phyloP scores from a whole-genome alignment of 345 rosid genomes.

The Barbarea vulgaris region DNA sequence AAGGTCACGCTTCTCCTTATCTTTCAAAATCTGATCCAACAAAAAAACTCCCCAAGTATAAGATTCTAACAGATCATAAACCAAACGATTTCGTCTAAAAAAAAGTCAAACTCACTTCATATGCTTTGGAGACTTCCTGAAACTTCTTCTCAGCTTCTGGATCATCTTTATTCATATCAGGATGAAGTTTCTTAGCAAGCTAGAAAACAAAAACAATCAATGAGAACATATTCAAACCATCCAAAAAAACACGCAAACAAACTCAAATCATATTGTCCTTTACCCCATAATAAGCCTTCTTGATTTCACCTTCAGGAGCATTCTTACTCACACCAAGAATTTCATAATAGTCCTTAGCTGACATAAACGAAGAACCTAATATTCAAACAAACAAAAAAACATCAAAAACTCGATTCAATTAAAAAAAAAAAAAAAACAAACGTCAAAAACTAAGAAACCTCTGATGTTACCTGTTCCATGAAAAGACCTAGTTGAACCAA shows the following conservation, averaged over 20 bases:
- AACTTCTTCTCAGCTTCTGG: slow-evolving; percentile 98
- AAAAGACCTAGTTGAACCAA: slow-evolving; percentile 61
- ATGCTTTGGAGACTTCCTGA: slow-evolving; percentile 94
- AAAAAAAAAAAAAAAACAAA: background rate
- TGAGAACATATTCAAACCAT: background rate
- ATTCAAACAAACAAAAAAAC: background rate
- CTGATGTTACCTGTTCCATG: slow-evolving; percentile 75
- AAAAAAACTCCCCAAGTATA: slow-evolving; percentile 28
- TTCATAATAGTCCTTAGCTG: slow-evolving; percentile 73
- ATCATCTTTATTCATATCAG: slow-evolving; percentile 94
- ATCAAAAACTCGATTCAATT: background rate
- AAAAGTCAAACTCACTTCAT: slow-evolving; percentile 64
- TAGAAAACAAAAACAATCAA: slow-evolving; percentile 39
- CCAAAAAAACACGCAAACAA: slow-evolving; percentile 12
- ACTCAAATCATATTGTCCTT: slow-evolving; percentile 31
- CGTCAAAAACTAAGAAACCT: background rate
- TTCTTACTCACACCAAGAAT: slow-evolving; percentile 82
- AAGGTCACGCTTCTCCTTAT: slow-evolving; percentile 79
- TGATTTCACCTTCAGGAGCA: slow-evolving; percentile 77
- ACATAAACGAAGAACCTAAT: slow-evolving; percentile 51
- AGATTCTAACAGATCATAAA: background rate
- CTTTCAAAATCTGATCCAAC: slow-evolving; percentile 82
- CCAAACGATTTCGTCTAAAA: background rate
- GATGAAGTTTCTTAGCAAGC: slow-evolving; percentile 97
- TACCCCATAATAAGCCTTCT: slow-evolving; percentile 95